phyloP scores from a whole-genome alignment of 805 yeast genomes.

The Nakazawaea sp. region DNA sequence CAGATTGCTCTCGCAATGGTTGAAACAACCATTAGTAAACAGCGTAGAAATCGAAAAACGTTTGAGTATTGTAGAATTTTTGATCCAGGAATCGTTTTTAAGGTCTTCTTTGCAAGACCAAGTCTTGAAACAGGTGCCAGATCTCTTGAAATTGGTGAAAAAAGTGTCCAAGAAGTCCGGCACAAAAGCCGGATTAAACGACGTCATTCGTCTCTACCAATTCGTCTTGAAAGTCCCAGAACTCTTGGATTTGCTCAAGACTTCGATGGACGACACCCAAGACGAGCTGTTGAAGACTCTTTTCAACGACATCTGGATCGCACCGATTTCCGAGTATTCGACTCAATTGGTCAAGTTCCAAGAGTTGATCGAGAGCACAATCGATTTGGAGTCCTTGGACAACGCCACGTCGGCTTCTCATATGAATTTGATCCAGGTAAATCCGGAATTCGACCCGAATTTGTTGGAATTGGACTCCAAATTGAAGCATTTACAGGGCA shows the following conservation, averaged over 20 bases:
- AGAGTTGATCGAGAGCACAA: constrained; percentile 87
- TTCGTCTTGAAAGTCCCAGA: constrained; percentile 68
- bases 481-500: constrained; percentile 45
- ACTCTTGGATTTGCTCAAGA: constrained; percentile 42
- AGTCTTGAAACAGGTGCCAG: constrained; percentile 71
- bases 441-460: constrained; percentile 84
- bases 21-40: constrained; percentile 87
- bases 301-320: constrained; percentile 46
- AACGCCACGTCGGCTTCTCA: constrained; percentile 52
- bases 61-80: constrained; percentile 65
- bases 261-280: constrained; percentile 12
- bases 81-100: constrained; percentile 63
- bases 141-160: constrained; percentile 67
- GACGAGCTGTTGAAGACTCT: constrained; percentile 24
- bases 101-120: constrained; percentile 63
- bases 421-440: constrained; percentile 51
- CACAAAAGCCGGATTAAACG: constrained; percentile 64
- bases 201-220: constrained; percentile 85
- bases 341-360: constrained; percentile 58
- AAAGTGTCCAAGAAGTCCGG: constrained; percentile 39
- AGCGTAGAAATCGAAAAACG: constrained; percentile 53
- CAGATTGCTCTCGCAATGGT: constrained; percentile 85
- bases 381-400: constrained; percentile 79
- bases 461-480: constrained; percentile 53
- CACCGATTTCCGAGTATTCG: constrained; percentile 43